Base-by-base conservation (phyloP, 2,329 filamentous ascomycete species). In the Pestalotiopsis sp. region DNA sequence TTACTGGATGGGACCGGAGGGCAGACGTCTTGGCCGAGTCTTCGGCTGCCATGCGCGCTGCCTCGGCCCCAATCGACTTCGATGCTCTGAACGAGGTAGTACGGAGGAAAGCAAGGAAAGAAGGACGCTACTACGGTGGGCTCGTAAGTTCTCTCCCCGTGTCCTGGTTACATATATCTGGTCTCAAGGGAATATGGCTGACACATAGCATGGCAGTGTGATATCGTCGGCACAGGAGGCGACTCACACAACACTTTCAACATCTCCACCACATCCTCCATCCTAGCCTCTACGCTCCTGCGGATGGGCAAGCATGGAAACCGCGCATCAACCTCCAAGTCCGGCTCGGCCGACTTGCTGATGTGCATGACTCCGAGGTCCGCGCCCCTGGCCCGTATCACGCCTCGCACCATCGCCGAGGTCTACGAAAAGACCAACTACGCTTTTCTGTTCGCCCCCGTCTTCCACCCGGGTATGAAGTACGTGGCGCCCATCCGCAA, bases 191-290 rank as follows among this genome's bases (percentile, higher is more conserved):
- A 39, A 58, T 39, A 27, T 1, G 38, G 23, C 38, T 36, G 11
- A 38, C 25, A 64, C 39, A 45, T 45, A 12, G 13, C 7, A 25
- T 41, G 39, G 14, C 69, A 90, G 84, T 90, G 95, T 79, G 96
- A 99, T 80, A 98, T 99, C 79, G 96, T 99, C 69, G 96, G 96
- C 74, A 99, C 96, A 7, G 96, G 96, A 73, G 96, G 96, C 77
- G 96, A 99, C 83, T 92, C 92, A 23, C 95, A 98, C 86, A 94
- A 97, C 80, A 99, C 96, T 41, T 99, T 97, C 89, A 99, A 99
- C 81, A 95, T 99, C 79, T 96, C 92, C 74, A 99, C 96, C 4
- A 97, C 96, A 6, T 90, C 96, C 2, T 97, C 94, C 20, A 98
- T 99, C 77, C 85, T 99, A 63, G 94, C 93, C 61, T 97, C 94